These are phyloP conservation scores for Phytophthora pluvialis DNA, from an alignment of 352 stramenopile genomes.

Conservation along the genomic window DNA sequence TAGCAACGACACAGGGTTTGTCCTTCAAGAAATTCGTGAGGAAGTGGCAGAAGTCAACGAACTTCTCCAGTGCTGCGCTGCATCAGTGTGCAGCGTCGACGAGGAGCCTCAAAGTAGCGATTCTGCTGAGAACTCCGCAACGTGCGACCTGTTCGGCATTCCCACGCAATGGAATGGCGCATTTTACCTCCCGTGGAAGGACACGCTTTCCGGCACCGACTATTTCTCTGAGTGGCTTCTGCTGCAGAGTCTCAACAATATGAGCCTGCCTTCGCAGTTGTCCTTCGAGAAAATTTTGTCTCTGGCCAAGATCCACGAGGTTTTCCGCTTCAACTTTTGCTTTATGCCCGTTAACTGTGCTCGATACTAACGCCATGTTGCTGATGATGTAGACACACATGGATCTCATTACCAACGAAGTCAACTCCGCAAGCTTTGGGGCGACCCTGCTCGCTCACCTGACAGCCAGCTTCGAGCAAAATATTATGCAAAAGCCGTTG, in stretches of 20 bases:
- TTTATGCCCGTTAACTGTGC: background rate
- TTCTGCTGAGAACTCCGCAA: slow-evolving; percentile 8
- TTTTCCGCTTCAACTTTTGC: slow-evolving; percentile 14
- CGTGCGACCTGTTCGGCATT: slow-evolving; percentile 70
- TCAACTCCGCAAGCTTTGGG: slow-evolving; percentile 80
- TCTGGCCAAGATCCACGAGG: slow-evolving; percentile 66
- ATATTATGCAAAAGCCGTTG: slow-evolving; percentile 45
- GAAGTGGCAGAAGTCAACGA: slow-evolving; percentile 66
- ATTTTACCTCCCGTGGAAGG: slow-evolving; percentile 81
- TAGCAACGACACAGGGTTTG: slow-evolving; percentile 59
- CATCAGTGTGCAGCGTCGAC: slow-evolving; percentile 46
- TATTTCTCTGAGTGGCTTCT: slow-evolving; percentile 84
- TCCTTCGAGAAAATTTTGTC: slow-evolving; percentile 69
- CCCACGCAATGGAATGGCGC: slow-evolving; percentile 69
- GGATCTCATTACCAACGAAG: slow-evolving; percentile 81
- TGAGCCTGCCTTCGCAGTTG: slow-evolving; percentile 64
- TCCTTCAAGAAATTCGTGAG: slow-evolving; percentile 61
- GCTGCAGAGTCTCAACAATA: slow-evolving; percentile 82
- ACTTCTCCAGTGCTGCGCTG: slow-evolving; percentile 68
- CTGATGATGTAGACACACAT: slow-evolving; percentile 60
- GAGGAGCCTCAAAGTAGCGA: background rate
- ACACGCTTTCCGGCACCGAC: slow-evolving; percentile 67
- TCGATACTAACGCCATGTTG: slow-evolving; percentile 2
- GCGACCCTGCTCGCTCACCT: slow-evolving; percentile 78
- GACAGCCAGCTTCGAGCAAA: slow-evolving; percentile 80